Evolutionary conservation across 192 early-diverging fungal genomes (phyloP).

Genomic region (Gaertneriomyces semiglobifer): DNA sequence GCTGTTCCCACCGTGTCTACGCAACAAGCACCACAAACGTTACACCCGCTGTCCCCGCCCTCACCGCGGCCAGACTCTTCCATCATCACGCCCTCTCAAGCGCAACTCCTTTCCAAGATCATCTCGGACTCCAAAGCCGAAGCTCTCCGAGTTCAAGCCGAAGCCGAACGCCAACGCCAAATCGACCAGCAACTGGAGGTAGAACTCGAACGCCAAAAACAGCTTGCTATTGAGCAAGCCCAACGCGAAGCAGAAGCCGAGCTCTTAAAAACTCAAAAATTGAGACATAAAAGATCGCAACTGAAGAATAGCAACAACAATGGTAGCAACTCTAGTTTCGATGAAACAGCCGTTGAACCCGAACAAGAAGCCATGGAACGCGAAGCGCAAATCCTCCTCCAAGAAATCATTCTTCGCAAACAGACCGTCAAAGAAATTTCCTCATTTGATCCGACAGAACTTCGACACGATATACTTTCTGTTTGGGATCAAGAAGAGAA

Average conservation of each 20-base stretch:
- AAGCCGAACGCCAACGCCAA: constrained; percentile 4
- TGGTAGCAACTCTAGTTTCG: constrained; percentile 8
- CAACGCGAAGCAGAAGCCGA: constrained; percentile 18
- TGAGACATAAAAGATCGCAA: background rate
- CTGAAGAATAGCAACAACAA: background rate
- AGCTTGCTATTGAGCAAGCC: constrained; percentile 25
- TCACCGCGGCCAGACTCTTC: background rate
- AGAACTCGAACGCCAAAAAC: constrained; percentile 14
- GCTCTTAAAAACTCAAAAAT: background rate
- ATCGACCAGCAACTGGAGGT: background rate
- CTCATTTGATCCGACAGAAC: constrained; percentile 8
- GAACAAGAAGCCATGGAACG: constrained; percentile 14
- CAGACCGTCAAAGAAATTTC: constrained; percentile 14
- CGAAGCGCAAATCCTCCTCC: constrained; percentile 12
- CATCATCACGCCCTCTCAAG: background rate
- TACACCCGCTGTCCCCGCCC: background rate
- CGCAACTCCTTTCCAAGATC: background rate
- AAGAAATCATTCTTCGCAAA: constrained; percentile 19
- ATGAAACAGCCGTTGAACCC: constrained; percentile 10
- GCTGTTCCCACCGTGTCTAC: background rate
- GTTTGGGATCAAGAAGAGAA: too few relatives aligned
- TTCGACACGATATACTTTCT: too few relatives aligned
- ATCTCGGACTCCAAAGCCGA: constrained; percentile 13
- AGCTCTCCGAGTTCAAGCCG: constrained; percentile 5
- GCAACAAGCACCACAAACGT: background rate